These are phyloP conservation scores for Lanmaoa pseudosensibilis DNA, from an alignment of 768 basidiomycete genomes.

Conservation along the genomic window DNA sequence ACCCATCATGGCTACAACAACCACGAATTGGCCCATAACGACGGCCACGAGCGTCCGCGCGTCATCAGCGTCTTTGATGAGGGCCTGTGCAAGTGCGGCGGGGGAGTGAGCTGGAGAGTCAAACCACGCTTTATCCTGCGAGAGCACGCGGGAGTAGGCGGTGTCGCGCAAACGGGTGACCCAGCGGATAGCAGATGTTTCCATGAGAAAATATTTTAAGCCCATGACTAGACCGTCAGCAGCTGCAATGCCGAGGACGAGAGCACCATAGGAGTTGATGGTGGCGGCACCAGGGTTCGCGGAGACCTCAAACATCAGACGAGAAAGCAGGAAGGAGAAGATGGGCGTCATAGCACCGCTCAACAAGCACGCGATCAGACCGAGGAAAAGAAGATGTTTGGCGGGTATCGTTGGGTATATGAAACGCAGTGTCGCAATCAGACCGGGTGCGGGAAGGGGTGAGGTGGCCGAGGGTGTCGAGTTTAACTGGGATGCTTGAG, in stretches of 20 bases:
- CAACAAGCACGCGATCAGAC: constrained; percentile 64
- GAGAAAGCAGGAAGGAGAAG: constrained; percentile 88
- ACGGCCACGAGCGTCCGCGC: constrained; percentile 73
- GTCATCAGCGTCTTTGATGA: constrained; percentile 91
- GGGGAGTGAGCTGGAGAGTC: constrained; percentile 65
- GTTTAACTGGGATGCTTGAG: constrained; percentile 7
- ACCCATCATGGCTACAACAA: constrained; percentile 77
- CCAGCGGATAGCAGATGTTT: constrained; percentile 74
- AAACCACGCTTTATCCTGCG: constrained; percentile 87
- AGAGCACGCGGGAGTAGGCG: constrained; percentile 59
- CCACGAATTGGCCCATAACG: constrained; percentile 68
- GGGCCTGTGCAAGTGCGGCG: constrained; percentile 61
- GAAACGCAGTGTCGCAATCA: constrained; percentile 45
- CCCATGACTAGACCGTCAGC: constrained; percentile 75
- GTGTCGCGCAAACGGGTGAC: constrained; percentile 58
- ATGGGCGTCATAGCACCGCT: constrained; percentile 87
- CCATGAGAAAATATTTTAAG: constrained; percentile 79
- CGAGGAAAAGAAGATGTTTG: constrained; percentile 69
- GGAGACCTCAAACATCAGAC: constrained; percentile 74
- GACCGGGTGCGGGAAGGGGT: constrained; percentile 15
- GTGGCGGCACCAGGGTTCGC: constrained; percentile 62
- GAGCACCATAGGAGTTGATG: constrained; percentile 70
- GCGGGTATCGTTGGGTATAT: constrained; percentile 72
- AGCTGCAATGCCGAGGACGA: constrained; percentile 73
- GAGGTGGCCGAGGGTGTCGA: neutral